Conservation (phyloP, 2,329 filamentous ascomycete species). For the Aspergillus vadensis region DNA sequence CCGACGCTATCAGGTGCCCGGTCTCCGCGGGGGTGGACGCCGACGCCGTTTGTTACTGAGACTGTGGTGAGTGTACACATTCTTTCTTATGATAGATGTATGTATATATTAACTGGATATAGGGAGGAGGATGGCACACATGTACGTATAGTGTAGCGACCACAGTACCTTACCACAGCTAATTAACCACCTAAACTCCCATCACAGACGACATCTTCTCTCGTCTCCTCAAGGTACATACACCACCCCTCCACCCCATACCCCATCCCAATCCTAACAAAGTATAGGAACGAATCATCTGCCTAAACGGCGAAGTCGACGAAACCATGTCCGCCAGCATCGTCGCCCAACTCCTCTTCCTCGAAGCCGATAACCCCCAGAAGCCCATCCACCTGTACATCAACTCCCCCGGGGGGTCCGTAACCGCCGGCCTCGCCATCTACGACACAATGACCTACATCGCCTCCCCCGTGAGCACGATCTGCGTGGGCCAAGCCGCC, state of each 20-base stretch:
- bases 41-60: constrained; percentile 59
- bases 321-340: constrained; percentile 89
- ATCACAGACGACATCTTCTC: constrained; percentile 76
- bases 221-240: constrained; percentile 68
- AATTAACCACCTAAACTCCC: constrained; percentile 15
- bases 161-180: constrained; percentile 3
- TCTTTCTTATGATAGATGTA: too few relatives aligned
- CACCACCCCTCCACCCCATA: constrained; percentile 19
- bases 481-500: constrained; percentile 91
- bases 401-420: constrained; percentile 91
- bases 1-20: constrained; percentile 31
- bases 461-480: constrained; percentile 85
- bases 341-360: constrained; percentile 93
- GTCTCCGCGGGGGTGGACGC: constrained; percentile 47
- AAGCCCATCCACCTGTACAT: constrained; percentile 98
- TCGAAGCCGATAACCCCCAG: constrained; percentile 92
- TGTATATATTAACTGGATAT: constrained; percentile 7
- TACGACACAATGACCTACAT: constrained; percentile 99
- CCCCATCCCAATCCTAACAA: constrained; percentile 44
- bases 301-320: constrained; percentile 88
- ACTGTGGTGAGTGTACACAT: constrained; percentile 51
- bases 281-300: constrained; percentile 84
- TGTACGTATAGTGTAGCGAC: constrained; percentile 56
- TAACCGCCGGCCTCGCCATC: constrained; percentile 82
- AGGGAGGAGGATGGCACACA: constrained; percentile 77